Percentiles rank a stretch among this genome's conserved stretches.
Evolutionary conservation across 2,329 filamentous ascomycete genomes (phyloP).

Genomic region (Epichloe typhina): DNA sequence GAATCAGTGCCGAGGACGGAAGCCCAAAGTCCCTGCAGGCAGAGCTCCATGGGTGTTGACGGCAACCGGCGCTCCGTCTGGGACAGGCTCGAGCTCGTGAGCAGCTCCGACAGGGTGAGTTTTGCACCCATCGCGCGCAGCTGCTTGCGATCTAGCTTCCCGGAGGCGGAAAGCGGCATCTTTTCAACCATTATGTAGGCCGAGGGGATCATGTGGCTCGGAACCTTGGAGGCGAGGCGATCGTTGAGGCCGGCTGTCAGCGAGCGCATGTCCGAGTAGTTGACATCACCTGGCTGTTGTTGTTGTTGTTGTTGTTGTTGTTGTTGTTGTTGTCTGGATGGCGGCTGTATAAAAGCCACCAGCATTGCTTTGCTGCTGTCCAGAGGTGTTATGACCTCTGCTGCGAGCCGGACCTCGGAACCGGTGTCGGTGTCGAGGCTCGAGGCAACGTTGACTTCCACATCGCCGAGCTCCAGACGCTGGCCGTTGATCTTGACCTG

Average conservation of each 20-base stretch:
- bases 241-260: not conserved
- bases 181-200: slow-evolving; percentile 1
- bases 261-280: no score
- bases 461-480: slow-evolving; percentile 7
- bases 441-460: slow-evolving; percentile 1
- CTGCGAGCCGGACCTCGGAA: not conserved
- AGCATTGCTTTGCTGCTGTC: slow-evolving; percentile 2
- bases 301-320: not conserved
- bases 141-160: slow-evolving; percentile 2
- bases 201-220: slow-evolving; percentile 2
- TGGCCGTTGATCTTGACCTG: slow-evolving; percentile 42
- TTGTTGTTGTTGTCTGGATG: not conserved
- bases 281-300: not conserved
- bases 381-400: slow-evolving; percentile 4
- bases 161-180: not conserved
- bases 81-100: not conserved
- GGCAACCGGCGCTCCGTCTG: slow-evolving; percentile 3
- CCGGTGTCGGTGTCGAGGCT: not conserved
- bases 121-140: not conserved
- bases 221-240: not conserved
- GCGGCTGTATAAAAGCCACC: slow-evolving; percentile 3
- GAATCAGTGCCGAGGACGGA: not conserved
- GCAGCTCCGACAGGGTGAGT: slow-evolving; percentile 1
- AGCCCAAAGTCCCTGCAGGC: slow-evolving; percentile 8
- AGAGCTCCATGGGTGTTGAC: slow-evolving; percentile 6